phyloP scores from a whole-genome alignment of 257 asterid genomes.

The Nicotiana obtusifolia region DNA sequence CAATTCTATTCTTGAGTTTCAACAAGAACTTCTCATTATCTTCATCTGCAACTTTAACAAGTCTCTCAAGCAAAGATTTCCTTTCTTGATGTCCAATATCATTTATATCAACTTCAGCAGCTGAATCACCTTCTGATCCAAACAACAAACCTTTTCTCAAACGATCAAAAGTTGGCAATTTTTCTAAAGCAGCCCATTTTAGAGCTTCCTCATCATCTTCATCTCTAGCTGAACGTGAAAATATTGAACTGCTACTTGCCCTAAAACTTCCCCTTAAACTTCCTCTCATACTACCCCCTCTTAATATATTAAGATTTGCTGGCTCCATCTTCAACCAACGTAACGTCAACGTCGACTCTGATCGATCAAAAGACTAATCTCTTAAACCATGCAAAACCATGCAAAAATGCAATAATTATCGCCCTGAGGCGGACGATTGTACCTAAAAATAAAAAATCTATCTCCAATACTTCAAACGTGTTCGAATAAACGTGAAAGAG shows the following conservation, averaged over 20 bases:
- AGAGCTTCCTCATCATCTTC: slow-evolving; percentile 71
- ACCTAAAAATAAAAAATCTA: not conserved
- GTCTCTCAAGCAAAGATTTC: slow-evolving; percentile 38
- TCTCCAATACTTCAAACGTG: not conserved
- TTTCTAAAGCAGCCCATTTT: slow-evolving; percentile 65
- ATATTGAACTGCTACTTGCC: slow-evolving; percentile 36
- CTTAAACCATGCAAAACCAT: not conserved
- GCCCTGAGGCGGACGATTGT: not conserved
- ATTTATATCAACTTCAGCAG: slow-evolving; percentile 41
- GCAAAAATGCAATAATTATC: not conserved
- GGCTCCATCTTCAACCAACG: not conserved
- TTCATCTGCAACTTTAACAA: slow-evolving; percentile 41
- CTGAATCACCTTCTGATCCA: slow-evolving; percentile 44
- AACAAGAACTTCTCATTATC: slow-evolving; percentile 61
- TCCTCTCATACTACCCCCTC: slow-evolving; percentile 20
- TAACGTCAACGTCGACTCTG: not conserved
- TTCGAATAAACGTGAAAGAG: not conserved
- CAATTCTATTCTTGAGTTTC: slow-evolving; percentile 54
- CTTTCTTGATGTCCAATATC: slow-evolving; percentile 42
- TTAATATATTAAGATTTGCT: not conserved
- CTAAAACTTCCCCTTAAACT: slow-evolving; percentile 27
- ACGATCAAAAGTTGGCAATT: slow-evolving; percentile 61
- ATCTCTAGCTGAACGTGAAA: slow-evolving; percentile 45
- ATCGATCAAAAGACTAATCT: not conserved
- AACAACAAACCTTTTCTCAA: slow-evolving; percentile 51